Evolutionary conservation across 1,284 basidiomycete genomes (phyloP).

Genomic region (Flammula alnicola): DNA sequence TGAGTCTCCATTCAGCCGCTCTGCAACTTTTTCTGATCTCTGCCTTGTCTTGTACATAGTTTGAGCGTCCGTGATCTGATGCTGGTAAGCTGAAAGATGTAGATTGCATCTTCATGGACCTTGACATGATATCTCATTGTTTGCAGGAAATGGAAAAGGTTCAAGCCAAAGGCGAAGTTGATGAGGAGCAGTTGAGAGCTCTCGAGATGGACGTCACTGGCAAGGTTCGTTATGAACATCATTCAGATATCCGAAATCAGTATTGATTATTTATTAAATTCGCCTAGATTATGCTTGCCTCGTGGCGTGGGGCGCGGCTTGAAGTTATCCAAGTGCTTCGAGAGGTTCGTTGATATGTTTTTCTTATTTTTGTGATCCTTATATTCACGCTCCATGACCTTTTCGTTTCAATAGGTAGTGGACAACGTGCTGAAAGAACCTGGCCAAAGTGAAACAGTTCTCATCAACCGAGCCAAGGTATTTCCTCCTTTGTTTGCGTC

Average conservation of each 20-base stretch:
- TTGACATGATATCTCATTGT: constrained; percentile 9
- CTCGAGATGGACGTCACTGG: constrained; percentile 95
- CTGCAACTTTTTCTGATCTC: not conserved
- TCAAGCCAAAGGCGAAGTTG: constrained; percentile 86
- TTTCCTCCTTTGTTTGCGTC: constrained; percentile 14
- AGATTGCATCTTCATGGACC: not conserved
- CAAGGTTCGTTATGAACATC: constrained; percentile 54
- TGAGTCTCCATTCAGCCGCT: constrained; percentile 41
- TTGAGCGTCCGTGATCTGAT: constrained; percentile 74
- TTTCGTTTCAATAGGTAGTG: constrained; percentile 53
- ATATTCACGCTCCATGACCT: not conserved
- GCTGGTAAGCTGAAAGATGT: constrained; percentile 38
- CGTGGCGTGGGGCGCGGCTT: constrained; percentile 93
- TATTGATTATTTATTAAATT: no score
- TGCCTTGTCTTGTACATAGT: constrained; percentile 37
- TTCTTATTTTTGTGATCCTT: not conserved
- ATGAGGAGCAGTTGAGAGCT: constrained; percentile 83
- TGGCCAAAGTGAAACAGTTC: constrained; percentile 67
- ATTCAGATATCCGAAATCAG: not conserved
- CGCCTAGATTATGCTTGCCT: constrained; percentile 84
- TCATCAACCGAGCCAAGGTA: constrained; percentile 85
- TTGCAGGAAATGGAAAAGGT: constrained; percentile 87
- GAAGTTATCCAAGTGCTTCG: constrained; percentile 88
- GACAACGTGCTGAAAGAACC: constrained; percentile 84
- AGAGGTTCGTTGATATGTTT: constrained; percentile 47